Evolutionary conservation across 78 protist species (phyloP), one percentile per base, ranked within the genome.

Genomic region (Creolimax fragrantissima): DNA sequence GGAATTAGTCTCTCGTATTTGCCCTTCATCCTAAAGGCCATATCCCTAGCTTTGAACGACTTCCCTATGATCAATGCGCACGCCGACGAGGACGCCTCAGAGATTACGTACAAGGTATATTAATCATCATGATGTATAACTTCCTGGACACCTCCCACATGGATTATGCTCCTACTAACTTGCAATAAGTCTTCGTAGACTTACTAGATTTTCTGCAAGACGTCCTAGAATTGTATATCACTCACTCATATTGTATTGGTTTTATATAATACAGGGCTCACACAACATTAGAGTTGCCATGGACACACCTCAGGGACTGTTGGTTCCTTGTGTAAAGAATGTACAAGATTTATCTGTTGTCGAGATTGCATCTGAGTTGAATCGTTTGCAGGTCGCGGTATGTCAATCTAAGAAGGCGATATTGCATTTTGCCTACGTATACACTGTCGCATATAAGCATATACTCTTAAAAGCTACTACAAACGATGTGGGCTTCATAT

Each of bases 231-330:
- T 85, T 85, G 24, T n/a, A n/a, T 85, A n/a, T n/a, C 24, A 24
- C 24, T 85, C 24, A 24, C 24, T 85, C 24, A n/a, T n/a, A n/a
- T n/a, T n/a, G n/a, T n/a, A n/a, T n/a, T n/a, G n/a, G n/a, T n/a
- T n/a, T n/a, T n/a, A n/a, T n/a, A n/a, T 88, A 81, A 35, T 43
- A 89, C 83, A 93, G 42, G 93, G 93, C 3, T 44, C 93, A 44
- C 98, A 97, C 95, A 98, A 98, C 93, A 96, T 98, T 47, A 96
- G 98, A n/a, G 92, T 98, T 2, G 99, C 99, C 37, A 95, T 98
- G 97, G 98, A 97, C 94, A 96, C 99, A 2, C 97, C 97, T 32
- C 39, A 41, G 39, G 99, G 99, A 24, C 96, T 98, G 17, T 44
- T 96, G 7, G 99, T 98, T 85, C 99, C 99, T 35, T 95, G 95